phyloP scores from a whole-genome alignment of 108 stramenopile species.

The Conticribra weissflogii region DNA sequence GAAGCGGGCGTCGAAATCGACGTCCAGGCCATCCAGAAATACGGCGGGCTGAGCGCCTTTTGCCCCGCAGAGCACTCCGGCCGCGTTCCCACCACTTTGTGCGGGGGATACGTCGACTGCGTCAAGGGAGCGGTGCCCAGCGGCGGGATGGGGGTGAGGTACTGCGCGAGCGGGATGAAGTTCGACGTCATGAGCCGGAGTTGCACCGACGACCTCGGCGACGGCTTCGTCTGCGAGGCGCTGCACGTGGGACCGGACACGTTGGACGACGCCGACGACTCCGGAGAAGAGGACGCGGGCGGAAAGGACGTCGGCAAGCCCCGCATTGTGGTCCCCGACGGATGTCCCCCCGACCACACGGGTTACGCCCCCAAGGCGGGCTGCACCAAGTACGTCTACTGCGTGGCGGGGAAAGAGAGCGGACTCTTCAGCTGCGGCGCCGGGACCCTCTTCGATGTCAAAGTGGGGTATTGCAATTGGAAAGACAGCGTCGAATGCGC shows the following conservation, averaged over 20 bases:
- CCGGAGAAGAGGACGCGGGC: neutral
- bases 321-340: constrained; percentile 13
- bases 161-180: constrained; percentile 11
- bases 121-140: neutral
- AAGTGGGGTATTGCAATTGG: constrained; percentile 26
- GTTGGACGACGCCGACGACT: neutral
- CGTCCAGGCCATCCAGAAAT: no score
- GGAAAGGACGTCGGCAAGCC: constrained; percentile 5
- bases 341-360: constrained; percentile 6
- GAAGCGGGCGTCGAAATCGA: no score
- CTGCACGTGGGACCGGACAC: neutral
- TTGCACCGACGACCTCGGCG: constrained; percentile 3
- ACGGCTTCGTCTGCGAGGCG: neutral
- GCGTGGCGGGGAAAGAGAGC: constrained; percentile 1
- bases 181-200: constrained; percentile 23
- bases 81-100: constrained; percentile 11
- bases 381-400: constrained; percentile 22
- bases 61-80: constrained; percentile 16
- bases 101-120: constrained; percentile 21
- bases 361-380: constrained; percentile 15
- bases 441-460: constrained; percentile 12
- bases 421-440: constrained; percentile 11
- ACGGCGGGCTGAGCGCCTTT: no score
- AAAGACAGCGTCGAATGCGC: constrained; percentile 2
- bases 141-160: no score